These are phyloP conservation scores for Dryadomyces quercus-mongolicae DNA, from an alignment of 2,329 filamentous ascomycete genomes.

Conservation along the genomic window DNA sequence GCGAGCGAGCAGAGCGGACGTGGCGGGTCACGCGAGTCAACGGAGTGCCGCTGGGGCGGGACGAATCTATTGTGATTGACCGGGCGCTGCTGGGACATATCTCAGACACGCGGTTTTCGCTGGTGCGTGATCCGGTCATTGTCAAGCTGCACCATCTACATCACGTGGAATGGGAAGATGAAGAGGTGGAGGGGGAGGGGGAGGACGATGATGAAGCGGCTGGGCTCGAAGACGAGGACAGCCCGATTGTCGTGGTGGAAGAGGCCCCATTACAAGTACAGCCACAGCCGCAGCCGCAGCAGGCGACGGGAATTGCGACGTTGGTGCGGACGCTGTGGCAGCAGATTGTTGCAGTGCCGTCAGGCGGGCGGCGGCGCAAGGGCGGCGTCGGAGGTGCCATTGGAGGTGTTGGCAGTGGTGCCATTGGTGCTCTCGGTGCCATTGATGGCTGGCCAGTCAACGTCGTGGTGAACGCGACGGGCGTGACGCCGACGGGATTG, in stretches of 20 bases:
- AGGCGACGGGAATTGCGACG: conserved; percentile 22
- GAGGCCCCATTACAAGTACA: conserved; percentile 1
- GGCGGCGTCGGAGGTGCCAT: neutral
- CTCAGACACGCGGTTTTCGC: conserved; percentile 72
- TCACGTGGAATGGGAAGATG: conserved; percentile 64
- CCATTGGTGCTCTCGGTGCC: neutral
- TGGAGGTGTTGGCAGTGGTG: neutral
- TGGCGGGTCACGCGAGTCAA: conserved; percentile 74
- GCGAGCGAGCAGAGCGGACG: conserved; percentile 28
- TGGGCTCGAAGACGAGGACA: conserved; percentile 9
- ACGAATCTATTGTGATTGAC: conserved; percentile 75
- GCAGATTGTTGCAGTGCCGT: conserved; percentile 25
- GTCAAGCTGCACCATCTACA: conserved; percentile 28
- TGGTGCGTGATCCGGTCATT: conserved; percentile 52
- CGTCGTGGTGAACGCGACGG: conserved; percentile 23
- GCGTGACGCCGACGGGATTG: conserved; percentile 21
- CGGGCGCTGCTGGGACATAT: conserved; percentile 65
- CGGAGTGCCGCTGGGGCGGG: conserved; percentile 67
- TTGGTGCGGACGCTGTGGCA: conserved; percentile 34
- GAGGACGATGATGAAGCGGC: conserved; percentile 6
- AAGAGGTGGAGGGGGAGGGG: conserved; percentile 23
- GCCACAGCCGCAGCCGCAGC: neutral
- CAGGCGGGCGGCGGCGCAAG: neutral
- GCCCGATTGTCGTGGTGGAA: neutral
- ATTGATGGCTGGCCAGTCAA: conserved; percentile 11